Conservation (phyloP, 1,139 yeast species). For the Candida sanyaensis region DNA sequence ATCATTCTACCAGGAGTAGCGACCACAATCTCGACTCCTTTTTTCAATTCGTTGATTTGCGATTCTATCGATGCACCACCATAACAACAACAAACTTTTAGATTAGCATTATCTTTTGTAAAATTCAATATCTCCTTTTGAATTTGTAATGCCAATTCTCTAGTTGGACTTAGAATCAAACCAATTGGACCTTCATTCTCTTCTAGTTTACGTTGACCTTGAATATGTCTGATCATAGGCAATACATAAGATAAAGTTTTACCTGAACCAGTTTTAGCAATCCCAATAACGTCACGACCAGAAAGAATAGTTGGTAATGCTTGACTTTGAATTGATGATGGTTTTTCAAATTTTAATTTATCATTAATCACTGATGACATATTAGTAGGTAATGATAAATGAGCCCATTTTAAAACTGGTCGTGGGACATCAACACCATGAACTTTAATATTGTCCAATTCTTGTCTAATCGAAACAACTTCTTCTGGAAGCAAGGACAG, state of each 20-base stretch:
- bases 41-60: conserved; percentile 79
- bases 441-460: conserved; percentile 64
- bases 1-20: conserved; percentile 97
- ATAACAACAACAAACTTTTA: conserved; percentile 73
- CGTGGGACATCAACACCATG: conserved; percentile 57
- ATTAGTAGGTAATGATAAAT: conserved; percentile 70
- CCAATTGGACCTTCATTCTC: conserved; percentile 76
- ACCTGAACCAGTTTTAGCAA: conserved; percentile 97
- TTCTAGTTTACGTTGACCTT: conserved; percentile 61
- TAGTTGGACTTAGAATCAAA: conserved; percentile 82
- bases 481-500: conserved; percentile 49
- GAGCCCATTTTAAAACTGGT: conserved; percentile 80
- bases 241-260: conserved; percentile 86
- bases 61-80: conserved; percentile 90
- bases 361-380: conserved; percentile 54
- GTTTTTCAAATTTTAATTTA: conserved; percentile 54
- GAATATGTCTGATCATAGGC: conserved; percentile 82
- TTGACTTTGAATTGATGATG: conserved; percentile 90
- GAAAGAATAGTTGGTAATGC: conserved; percentile 89
- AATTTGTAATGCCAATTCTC: conserved; percentile 90
- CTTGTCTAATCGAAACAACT: conserved; percentile 52
- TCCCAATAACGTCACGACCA: conserved; percentile 89
- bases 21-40: conserved; percentile 79
- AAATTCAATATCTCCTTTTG: conserved; percentile 66
- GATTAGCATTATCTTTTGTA: conserved; percentile 42